phyloP scores from a whole-genome alignment of 805 yeast species.

The Yarrowia sp. region DNA sequence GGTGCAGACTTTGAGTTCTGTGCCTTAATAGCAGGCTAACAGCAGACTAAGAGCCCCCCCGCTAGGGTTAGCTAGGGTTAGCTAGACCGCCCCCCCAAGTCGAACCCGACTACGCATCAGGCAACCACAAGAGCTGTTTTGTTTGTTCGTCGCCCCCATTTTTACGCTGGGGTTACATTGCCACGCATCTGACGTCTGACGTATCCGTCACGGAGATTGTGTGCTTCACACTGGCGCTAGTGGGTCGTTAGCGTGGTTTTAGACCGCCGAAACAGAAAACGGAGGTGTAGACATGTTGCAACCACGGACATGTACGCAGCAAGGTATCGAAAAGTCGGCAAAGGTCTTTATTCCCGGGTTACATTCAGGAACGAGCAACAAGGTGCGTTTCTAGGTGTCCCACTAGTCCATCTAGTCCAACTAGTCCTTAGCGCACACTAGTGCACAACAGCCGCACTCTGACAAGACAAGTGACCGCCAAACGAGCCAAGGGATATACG shows the following conservation, averaged over 20 bases:
- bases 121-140: neutral
- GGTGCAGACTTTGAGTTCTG: too few species aligned
- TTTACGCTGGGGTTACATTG: too few species aligned
- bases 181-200: constrained; percentile 13
- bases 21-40: too few species aligned
- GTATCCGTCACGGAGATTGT: constrained; percentile 21
- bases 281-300: neutral
- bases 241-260: neutral
- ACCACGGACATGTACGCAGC: neutral
- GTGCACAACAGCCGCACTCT: too few species aligned
- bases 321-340: constrained; percentile 7
- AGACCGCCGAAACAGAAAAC: neutral
- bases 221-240: neutral
- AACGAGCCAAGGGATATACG: neutral
- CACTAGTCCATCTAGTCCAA: too few species aligned
- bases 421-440: too few species aligned
- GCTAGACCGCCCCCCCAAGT: too few species aligned
- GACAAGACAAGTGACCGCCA: neutral
- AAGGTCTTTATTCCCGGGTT: neutral
- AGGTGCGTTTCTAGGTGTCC: too few species aligned
- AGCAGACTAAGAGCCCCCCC: too few species aligned
- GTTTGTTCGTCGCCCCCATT: too few species aligned
- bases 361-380: neutral
- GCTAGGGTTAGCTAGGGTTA: too few species aligned
- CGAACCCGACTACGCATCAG: neutral